Base-by-base conservation (phyloP, 257 asterid genomes). In the Solanum arcanum region DNA sequence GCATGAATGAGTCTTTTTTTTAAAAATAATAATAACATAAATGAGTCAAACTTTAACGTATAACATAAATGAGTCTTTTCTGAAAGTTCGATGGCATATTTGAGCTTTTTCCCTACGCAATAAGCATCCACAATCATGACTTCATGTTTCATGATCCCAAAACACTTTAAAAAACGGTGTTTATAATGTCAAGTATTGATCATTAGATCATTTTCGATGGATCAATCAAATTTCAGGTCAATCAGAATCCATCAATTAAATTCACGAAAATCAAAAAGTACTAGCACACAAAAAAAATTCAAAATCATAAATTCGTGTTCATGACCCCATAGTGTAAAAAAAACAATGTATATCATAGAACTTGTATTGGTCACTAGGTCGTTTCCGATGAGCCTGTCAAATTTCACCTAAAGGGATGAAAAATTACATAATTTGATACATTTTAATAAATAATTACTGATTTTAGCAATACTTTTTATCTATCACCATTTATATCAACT, bases 101-200 rank as follows among this genome's bases (percentile, higher is more conserved):
- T 35, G 7, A 35, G 0, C 0, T 1, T 35, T 35, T 35, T 5
- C 39, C 7, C 7, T 1, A 35, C 7, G 1, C 7, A 35, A 35
- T 35, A 35, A 35, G 15, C 31, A 25, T 12, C 33, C 16, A 64
- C 2, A 64, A 5, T 64, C 18, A 64, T 25, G 35, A 64, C 12
- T 25, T 64, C 72, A 10, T 64, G 20, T 64, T 64, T 64, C 35
- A 12, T 6, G 9, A 64, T 21, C 8, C 14, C 33, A 25, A 64
- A 64, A 64, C n/a, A 52, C 23, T 23, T 4, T 5, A 0, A 60
- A 56, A 59, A 23, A 60, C 10, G 7, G 1, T 52, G 16, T 64
- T 64, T n/a, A 3, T 64, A 8, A 64, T 64, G 14, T n/a, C 3
- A 64, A 64, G 16, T 64, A 64, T 25, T 64, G 14, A 11, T 11